Evolutionary conservation across 2,329 filamentous ascomycete species (phyloP).

Genomic region (Simplicillium aogashimaense): DNA sequence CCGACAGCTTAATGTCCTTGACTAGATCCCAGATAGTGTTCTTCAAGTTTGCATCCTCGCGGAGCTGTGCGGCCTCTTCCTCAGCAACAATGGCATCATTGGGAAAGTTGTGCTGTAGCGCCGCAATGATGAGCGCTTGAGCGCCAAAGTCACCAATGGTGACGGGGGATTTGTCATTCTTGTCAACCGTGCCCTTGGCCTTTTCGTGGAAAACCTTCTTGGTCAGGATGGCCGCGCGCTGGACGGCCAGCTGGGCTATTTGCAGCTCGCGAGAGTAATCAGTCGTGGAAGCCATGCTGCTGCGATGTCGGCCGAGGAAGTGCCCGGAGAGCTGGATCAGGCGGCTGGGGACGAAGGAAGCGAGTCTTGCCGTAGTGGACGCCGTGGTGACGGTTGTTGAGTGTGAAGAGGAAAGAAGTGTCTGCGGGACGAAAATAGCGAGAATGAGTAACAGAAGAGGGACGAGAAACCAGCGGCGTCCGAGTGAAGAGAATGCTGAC

Average conservation of each 20-base stretch:
- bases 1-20: constrained; percentile 55
- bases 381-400: background rate
- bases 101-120: constrained; percentile 83
- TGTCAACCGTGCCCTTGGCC: constrained; percentile 81
- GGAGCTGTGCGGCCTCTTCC: constrained; percentile 78
- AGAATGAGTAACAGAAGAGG: background rate
- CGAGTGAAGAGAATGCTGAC: too few species aligned
- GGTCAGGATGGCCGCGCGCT: constrained; percentile 55
- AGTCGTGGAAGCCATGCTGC: constrained; percentile 22
- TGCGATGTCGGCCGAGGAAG: constrained; percentile 5
- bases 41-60: constrained; percentile 58
- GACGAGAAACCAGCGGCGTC: too few species aligned
- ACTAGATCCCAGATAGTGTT: constrained; percentile 74
- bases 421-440: background rate
- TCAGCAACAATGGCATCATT: constrained; percentile 87
- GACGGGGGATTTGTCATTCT: constrained; percentile 91
- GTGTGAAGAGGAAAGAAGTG: background rate
- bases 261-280: constrained; percentile 68
- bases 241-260: constrained; percentile 79
- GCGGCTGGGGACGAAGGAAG: constrained; percentile 10
- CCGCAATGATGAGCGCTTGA: constrained; percentile 89
- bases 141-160: constrained; percentile 98
- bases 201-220: constrained; percentile 60
- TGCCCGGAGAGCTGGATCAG: constrained; percentile 9
- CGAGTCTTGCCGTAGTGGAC: background rate